Base-by-base conservation (phyloP, 257 asterid species). In the Primulina tabacum region DNA sequence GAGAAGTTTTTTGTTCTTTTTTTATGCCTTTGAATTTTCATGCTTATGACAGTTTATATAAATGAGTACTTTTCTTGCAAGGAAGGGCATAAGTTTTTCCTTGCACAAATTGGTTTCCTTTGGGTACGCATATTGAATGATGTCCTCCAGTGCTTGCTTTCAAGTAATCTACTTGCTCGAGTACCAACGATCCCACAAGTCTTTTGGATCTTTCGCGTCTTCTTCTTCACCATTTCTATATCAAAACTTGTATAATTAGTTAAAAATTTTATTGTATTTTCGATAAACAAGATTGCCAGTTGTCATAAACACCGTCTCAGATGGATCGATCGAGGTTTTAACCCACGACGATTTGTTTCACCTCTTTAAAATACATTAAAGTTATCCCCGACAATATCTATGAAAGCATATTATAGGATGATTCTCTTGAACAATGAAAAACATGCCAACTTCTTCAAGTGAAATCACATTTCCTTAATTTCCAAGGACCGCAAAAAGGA, bases 21-120 rank as follows among this genome's bases (percentile, higher is more conserved):
- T 76, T 64, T 81, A 81, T 74, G 62, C 32, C 57, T 64, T 28
- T 34, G 43, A 60, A 68, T 28, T 62, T 59, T 9, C 56, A 64
- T 75, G 64, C 68, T 30, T 78, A 61, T 73, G 58, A 63, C 37
- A 65, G 62, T 64, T 60, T 38, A 28, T 47, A 16, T 47, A 47
- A 16, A 47, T 18, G 56, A 47, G 20, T 47, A 16, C 18, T 47
- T 8, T 47, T 47, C 63, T 67, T 67, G 60, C 40, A 65, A 43
- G 70, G 35, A 60, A 16, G 56, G 56, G 4, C 56, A 4, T 47
- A 0, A 5, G 12, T 43, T 33, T 30, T 74, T 64, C 78, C 64
- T 75, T 58, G 69, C 74, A 64, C 67, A 63, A 61, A 35, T 55
- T 11, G 24, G 21, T 34, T 57, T 34, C 63, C 53, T 55, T 68